These are phyloP conservation scores for Scheffersomyces lignosus DNA, from an alignment of 805 yeast species.

Conservation along the genomic window DNA sequence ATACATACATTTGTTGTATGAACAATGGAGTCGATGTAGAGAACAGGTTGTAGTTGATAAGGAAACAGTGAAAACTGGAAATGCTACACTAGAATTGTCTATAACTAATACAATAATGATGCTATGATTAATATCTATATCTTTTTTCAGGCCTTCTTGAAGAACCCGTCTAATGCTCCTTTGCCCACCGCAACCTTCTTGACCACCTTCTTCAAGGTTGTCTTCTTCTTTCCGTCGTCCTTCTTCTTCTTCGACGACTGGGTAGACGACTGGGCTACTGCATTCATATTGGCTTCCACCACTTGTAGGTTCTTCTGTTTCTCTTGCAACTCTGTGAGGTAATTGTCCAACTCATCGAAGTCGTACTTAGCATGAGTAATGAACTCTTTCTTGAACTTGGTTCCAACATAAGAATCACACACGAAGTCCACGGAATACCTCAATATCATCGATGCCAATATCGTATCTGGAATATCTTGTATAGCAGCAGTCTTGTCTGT, in stretches of 20 bases:
- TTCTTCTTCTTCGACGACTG: slow-evolving; percentile 23
- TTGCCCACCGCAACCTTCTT: slow-evolving; percentile 53
- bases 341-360: slow-evolving; percentile 18
- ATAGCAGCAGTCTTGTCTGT: background rate
- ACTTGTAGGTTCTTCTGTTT: slow-evolving; percentile 21
- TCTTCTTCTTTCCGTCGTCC: slow-evolving; percentile 3
- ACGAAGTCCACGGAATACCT: slow-evolving; percentile 48
- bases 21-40: no score
- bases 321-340: slow-evolving; percentile 13
- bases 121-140: no score
- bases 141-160: slow-evolving; percentile 44
- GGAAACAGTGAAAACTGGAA: no score
- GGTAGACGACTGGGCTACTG: slow-evolving; percentile 15
- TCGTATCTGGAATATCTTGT: slow-evolving; percentile 31
- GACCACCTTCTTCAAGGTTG: slow-evolving; percentile 23
- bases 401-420: slow-evolving; percentile 41
- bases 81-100: no score
- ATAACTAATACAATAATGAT: no score
- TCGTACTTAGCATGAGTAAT: slow-evolving; percentile 14
- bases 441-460: slow-evolving; percentile 34
- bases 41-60: no score
- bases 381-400: slow-evolving; percentile 24
- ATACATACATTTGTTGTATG: no score
- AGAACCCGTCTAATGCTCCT: slow-evolving; percentile 73
- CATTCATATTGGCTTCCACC: slow-evolving; percentile 28